Evolutionary conservation across 805 yeast species (phyloP).

Genomic region (Lipomyces orientalis): DNA sequence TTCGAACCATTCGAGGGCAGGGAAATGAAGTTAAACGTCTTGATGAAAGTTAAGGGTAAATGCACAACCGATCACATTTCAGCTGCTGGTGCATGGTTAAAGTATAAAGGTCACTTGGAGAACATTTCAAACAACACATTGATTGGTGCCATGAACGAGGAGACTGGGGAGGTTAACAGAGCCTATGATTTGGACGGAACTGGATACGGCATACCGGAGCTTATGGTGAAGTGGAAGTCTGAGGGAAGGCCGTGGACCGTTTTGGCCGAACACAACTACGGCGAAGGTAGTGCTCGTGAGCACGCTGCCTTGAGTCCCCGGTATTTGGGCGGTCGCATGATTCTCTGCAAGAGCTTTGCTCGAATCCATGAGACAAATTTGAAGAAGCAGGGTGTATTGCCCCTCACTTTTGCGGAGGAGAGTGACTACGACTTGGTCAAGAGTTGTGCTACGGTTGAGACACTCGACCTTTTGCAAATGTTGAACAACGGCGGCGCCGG

Average conservation of each 20-base stretch:
- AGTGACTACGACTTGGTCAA: conserved; percentile 93
- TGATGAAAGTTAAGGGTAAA: conserved; percentile 95
- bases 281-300: conserved; percentile 99
- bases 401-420: conserved; percentile 88
- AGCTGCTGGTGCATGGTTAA: conserved; percentile 99
- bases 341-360: conserved; percentile 96
- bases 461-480: conserved; percentile 82
- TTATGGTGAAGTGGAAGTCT: conserved; percentile 94
- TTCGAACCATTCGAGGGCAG: conserved; percentile 97
- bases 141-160: conserved; percentile 99
- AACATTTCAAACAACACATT: conserved; percentile 98
- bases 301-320: conserved; percentile 99
- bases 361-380: conserved; percentile 99
- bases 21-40: conserved; percentile 90
- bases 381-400: conserved; percentile 99
- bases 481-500: conserved; percentile 69
- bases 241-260: conserved; percentile 95
- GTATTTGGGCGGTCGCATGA: conserved; percentile 97
- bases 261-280: conserved; percentile 97
- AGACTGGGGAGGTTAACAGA: conserved; percentile 91
- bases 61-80: conserved; percentile 99
- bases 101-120: conserved; percentile 99
- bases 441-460: conserved; percentile 87
- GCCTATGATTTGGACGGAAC: conserved; percentile 91
- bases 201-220: conserved; percentile 91